Percentiles rank a stretch among this genome's conserved stretches.
These are phyloP conservation scores for Xylaria sp. DNA, from an alignment of 2,329 filamentous ascomycete genomes.

Conservation along the genomic window DNA sequence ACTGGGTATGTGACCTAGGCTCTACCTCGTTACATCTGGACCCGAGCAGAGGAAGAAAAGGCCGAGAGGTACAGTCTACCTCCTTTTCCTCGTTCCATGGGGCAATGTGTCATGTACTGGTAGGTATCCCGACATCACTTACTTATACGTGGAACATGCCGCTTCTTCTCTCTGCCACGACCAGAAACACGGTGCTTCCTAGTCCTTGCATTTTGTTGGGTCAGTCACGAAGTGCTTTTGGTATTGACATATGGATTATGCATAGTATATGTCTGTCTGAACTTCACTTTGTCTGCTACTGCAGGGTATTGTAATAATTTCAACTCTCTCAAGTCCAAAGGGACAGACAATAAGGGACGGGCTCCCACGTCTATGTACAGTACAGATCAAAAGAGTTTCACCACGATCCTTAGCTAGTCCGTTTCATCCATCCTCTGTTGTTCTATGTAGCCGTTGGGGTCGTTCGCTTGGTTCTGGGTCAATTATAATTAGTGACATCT, in stretches of 20 bases:
- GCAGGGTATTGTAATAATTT: no score
- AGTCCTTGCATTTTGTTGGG: neutral
- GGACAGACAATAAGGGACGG: no score
- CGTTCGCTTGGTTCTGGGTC: conserved; percentile 8
- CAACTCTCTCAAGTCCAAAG: no score
- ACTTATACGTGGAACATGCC: conserved; percentile 21
- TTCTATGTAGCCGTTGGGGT: conserved; percentile 15
- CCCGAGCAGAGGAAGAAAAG: conserved; percentile 7
- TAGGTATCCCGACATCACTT: conserved; percentile 14
- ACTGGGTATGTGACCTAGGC: conserved; percentile 15
- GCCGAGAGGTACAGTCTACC: conserved; percentile 8
- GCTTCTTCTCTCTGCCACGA: conserved; percentile 3
- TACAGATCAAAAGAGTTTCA: conserved; percentile 4
- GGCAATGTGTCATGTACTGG: neutral
- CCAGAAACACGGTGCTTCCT: conserved; percentile 12
- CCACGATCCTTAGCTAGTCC: conserved; percentile 1
- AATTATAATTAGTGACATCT: conserved; percentile 21
- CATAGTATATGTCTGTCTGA: conserved; percentile 3
- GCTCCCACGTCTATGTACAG: conserved; percentile 3
- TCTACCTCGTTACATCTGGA: conserved; percentile 1
- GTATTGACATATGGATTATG: conserved; percentile 17
- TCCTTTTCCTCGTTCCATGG: neutral
- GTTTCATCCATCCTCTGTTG: conserved; percentile 5
- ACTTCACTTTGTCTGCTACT: conserved; percentile 10
- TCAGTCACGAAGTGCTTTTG: conserved; percentile 12